phyloP scores from a whole-genome alignment of 108 stramenopile genomes.

The Fistulifera pelliculosa region DNA sequence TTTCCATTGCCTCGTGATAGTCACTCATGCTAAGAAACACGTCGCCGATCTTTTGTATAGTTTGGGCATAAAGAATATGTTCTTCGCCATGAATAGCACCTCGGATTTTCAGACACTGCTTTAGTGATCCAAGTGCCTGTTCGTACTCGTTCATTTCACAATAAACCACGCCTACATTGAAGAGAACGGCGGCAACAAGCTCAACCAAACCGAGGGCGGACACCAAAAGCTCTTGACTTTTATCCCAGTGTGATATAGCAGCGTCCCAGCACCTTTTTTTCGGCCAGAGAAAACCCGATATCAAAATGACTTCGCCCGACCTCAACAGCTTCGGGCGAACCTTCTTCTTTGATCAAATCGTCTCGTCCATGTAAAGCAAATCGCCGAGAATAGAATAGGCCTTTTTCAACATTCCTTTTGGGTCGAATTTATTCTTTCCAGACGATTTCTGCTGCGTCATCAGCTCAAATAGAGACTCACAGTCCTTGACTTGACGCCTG shows the following conservation, averaged over 20 bases:
- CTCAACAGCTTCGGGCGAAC: slow-evolving; percentile 31
- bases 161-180: slow-evolving; percentile 56
- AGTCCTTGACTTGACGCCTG: slow-evolving; percentile 51
- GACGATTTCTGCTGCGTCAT: slow-evolving; percentile 13
- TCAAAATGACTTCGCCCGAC: slow-evolving; percentile 59
- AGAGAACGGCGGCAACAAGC: slow-evolving; percentile 51
- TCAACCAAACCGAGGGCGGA: slow-evolving; percentile 41
- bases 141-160: slow-evolving; percentile 52
- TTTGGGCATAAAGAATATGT: slow-evolving; percentile 52
- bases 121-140: slow-evolving; percentile 33
- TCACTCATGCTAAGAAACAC: slow-evolving; percentile 55
- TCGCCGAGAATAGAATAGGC: slow-evolving; percentile 34
- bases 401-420: slow-evolving; percentile 27
- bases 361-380: slow-evolving; percentile 29
- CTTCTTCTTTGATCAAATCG: slow-evolving; percentile 23
- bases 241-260: slow-evolving; percentile 60
- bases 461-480: slow-evolving; percentile 39
- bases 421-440: slow-evolving; percentile 21
- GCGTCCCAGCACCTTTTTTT: slow-evolving; percentile 57
- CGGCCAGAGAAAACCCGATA: slow-evolving; percentile 62
- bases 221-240: slow-evolving; percentile 46
- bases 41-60: slow-evolving; percentile 58
- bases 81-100: slow-evolving; percentile 44
- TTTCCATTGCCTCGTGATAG: slow-evolving; percentile 52
- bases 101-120: slow-evolving; percentile 46